These are phyloP conservation scores for Chrysophaeum taylorii DNA, from an alignment of 352 stramenopile species.

Conservation along the genomic window DNA sequence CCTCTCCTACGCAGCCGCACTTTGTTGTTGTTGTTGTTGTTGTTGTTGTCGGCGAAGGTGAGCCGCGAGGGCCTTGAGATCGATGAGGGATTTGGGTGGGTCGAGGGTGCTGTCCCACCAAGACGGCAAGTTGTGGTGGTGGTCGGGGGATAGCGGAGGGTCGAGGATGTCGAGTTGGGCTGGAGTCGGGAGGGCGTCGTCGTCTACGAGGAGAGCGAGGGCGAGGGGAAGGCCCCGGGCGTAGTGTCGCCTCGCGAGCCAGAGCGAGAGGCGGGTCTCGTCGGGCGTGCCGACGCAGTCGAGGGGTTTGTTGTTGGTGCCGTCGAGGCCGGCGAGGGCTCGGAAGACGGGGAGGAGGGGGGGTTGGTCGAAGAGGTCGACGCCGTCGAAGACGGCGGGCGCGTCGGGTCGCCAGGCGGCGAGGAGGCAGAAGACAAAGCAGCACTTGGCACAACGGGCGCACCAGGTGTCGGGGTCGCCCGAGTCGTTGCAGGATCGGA, in stretches of 20 bases:
- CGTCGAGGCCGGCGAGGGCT: not conserved
- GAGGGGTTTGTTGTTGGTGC: not conserved
- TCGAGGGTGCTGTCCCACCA: not conserved
- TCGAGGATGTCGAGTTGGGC: not conserved
- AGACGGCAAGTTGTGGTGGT: not conserved
- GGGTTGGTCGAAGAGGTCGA: not conserved
- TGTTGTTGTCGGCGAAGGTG: too few species aligned
- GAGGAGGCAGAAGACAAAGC: not conserved
- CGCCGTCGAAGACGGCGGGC: not conserved
- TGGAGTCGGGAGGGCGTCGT: not conserved
- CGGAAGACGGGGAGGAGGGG: not conserved
- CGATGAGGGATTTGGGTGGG: not conserved
- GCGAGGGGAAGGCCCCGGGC: not conserved
- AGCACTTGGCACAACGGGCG: slow-evolving; percentile 2
- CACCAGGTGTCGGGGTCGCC: not conserved
- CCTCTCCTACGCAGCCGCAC: too few species aligned
- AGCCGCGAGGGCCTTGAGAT: not conserved
- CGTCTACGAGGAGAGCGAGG: not conserved
- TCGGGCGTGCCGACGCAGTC: slow-evolving; percentile 10
- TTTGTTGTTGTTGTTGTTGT: too few species aligned
- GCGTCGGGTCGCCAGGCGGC: not conserved
- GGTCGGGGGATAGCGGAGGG: too few species aligned
- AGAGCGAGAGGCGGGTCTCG: not conserved
- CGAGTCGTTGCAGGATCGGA: slow-evolving; percentile 15
- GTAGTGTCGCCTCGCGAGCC: not conserved